Evolutionary conservation across 2,329 filamentous ascomycete species (phyloP).

Genomic region (Penicillium thymicola): DNA sequence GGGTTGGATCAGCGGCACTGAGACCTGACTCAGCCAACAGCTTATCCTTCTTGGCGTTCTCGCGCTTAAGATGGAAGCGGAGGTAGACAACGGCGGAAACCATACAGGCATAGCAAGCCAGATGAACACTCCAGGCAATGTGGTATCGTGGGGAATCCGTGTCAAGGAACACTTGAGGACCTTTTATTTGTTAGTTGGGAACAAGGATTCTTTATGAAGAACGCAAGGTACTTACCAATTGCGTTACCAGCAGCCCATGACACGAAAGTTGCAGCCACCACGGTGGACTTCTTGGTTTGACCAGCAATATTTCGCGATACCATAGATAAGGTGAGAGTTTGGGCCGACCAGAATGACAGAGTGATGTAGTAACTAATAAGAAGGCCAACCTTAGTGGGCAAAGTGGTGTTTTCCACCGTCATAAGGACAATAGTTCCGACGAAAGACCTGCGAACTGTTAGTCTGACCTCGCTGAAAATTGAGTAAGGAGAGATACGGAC

Average conservation of each 20-base stretch:
- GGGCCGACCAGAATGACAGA: conserved; percentile 73
- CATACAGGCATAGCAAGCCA: conserved; percentile 64
- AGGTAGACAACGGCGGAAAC: conserved; percentile 38
- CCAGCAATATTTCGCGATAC: conserved; percentile 68
- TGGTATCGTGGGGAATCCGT: conserved; percentile 64
- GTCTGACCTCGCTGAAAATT: background rate
- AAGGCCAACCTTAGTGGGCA: conserved; percentile 61
- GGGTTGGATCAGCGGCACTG: conserved; percentile 41
- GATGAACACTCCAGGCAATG: conserved; percentile 65
- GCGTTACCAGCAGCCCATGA: conserved; percentile 67
- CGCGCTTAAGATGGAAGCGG: conserved; percentile 2
- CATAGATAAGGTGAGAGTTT: conserved; percentile 65
- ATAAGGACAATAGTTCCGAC: conserved; percentile 70
- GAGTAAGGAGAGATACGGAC: conserved; percentile 40
- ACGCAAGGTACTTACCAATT: conserved; percentile 47
- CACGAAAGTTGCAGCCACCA: conserved; percentile 67
- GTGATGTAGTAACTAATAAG: conserved; percentile 73
- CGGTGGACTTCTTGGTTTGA: conserved; percentile 69
- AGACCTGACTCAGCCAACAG: conserved; percentile 43
- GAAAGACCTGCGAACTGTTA: conserved; percentile 53
- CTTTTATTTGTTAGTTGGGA: conserved; percentile 17
- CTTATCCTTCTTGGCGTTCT: conserved; percentile 59
- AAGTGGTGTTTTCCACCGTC: conserved; percentile 55
- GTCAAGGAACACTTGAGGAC: conserved; percentile 62
- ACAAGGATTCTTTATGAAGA: background rate